A percentile compares a stretch with the other conserved stretches of the same genome.
phyloP scores from a whole-genome alignment of 768 basidiomycete genomes.

The Tylopilus cervinicoccineus region DNA sequence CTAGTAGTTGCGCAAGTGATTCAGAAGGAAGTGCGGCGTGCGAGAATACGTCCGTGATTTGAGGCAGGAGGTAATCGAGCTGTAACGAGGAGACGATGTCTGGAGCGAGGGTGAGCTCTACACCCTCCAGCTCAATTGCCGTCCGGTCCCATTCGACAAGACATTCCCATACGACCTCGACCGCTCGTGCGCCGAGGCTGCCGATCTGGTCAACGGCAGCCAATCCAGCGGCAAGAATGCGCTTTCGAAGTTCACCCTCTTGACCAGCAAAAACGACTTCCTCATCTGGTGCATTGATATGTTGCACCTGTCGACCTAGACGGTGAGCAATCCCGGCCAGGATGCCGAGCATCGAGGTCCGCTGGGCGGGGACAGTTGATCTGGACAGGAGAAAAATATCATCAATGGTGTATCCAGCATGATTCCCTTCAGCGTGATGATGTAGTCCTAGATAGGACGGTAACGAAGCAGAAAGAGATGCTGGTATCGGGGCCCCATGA shows the following conservation, averaged over 20 bases:
- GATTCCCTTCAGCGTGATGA: slow-evolving; percentile 75
- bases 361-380: slow-evolving; percentile 80
- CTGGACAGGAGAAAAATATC: slow-evolving; percentile 78
- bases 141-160: slow-evolving; percentile 59
- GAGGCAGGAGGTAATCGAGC: slow-evolving; percentile 47
- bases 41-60: slow-evolving; percentile 38
- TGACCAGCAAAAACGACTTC: slow-evolving; percentile 24
- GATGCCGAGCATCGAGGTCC: slow-evolving; percentile 76
- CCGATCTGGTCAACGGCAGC: slow-evolving; percentile 65
- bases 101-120: slow-evolving; percentile 38
- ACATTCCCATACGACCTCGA: slow-evolving; percentile 73
- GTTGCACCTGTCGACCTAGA: slow-evolving; percentile 18
- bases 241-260: slow-evolving; percentile 47
- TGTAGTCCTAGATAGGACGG: slow-evolving; percentile 88
- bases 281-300: neutral
- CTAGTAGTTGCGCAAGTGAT: slow-evolving; percentile 53
- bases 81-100: slow-evolving; percentile 18
- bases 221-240: slow-evolving; percentile 62
- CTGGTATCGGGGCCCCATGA: slow-evolving; percentile 63
- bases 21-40: slow-evolving; percentile 44
- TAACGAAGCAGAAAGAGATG: slow-evolving; percentile 47
- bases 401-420: slow-evolving; percentile 85
- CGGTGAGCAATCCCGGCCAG: slow-evolving; percentile 53
- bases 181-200: slow-evolving; percentile 59
- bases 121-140: slow-evolving; percentile 31